Percentiles rank a stretch among this genome's conserved stretches.
phyloP scores from a whole-genome alignment of 257 asterid genomes.

The Oldenlandia corymbosa region DNA sequence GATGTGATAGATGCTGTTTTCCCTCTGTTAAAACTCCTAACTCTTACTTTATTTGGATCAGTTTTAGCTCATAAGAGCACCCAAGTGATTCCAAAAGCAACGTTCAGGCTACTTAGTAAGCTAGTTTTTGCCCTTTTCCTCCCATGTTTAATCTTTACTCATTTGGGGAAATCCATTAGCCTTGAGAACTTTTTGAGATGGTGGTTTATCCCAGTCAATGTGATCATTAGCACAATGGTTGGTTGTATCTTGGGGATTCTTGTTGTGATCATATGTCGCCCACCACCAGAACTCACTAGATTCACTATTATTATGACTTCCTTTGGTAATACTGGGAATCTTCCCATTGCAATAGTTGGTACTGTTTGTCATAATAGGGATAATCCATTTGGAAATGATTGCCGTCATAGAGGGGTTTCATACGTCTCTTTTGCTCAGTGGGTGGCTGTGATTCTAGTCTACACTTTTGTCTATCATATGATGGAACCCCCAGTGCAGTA shows the following conservation, averaged over 20 bases:
- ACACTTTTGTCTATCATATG: slow-evolving; percentile 40
- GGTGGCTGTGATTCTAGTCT: slow-evolving; percentile 34
- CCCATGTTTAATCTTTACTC: slow-evolving; percentile 37
- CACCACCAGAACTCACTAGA: slow-evolving; percentile 32
- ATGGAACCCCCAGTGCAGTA: slow-evolving; percentile 38
- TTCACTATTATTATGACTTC: slow-evolving; percentile 41
- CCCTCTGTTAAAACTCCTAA: slow-evolving; percentile 35
- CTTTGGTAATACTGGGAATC: slow-evolving; percentile 42
- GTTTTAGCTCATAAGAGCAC: slow-evolving; percentile 26
- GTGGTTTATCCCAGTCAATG: slow-evolving; percentile 46
- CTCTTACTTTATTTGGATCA: slow-evolving; percentile 27
- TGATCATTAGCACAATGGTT: slow-evolving; percentile 28
- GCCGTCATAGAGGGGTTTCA: slow-evolving; percentile 30
- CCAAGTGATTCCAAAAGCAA: slow-evolving; percentile 28
- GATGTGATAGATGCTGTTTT: slow-evolving; percentile 26
- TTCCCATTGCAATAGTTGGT: slow-evolving; percentile 32
- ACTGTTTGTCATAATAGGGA: slow-evolving; percentile 31
- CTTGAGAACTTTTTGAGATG: slow-evolving; percentile 22
- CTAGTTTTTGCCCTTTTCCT: slow-evolving; percentile 41
- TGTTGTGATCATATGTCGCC: slow-evolving; percentile 31
- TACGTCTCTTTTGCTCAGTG: slow-evolving; percentile 41
- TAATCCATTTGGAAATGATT: slow-evolving; percentile 33
- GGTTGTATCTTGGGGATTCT: slow-evolving; percentile 34
- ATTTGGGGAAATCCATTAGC: slow-evolving; percentile 34
- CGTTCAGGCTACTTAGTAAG: slow-evolving; percentile 42